A percentile compares a stretch with the other conserved stretches of the same genome.
phyloP scores from a whole-genome alignment of 2,329 filamentous ascomycete genomes.

The Macroventuria anomochaeta region DNA sequence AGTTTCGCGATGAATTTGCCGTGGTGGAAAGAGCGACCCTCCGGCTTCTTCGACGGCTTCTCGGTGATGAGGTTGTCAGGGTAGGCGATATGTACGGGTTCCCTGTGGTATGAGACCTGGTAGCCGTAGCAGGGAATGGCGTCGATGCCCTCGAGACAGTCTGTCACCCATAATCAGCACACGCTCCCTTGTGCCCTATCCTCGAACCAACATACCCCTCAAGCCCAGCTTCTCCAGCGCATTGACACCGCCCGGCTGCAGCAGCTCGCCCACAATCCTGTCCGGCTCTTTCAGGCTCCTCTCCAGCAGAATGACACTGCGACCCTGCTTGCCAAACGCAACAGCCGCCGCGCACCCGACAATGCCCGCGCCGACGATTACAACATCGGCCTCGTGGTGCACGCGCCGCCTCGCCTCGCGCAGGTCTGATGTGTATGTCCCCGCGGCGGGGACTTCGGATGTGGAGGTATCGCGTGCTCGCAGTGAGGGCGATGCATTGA shows the following conservation, averaged over 20 bases:
- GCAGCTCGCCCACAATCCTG: conserved; percentile 91
- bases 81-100: conserved; percentile 79
- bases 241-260: conserved; percentile 89
- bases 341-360: conserved; percentile 87
- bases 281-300: conserved; percentile 89
- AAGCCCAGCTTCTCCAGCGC: conserved; percentile 83
- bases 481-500: conserved; percentile 19
- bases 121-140: conserved; percentile 83
- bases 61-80: conserved; percentile 62
- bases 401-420: conserved; percentile 56
- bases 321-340: conserved; percentile 84
- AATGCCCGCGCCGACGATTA: conserved; percentile 90
- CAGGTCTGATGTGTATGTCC: conserved; percentile 28
- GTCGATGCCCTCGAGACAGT: conserved; percentile 90
- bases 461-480: conserved; percentile 26
- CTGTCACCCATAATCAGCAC: conserved; percentile 37
- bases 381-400: conserved; percentile 76
- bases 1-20: conserved; percentile 88
- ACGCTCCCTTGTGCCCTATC: no score
- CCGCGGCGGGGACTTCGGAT: conserved; percentile 17
- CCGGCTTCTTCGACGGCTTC: conserved; percentile 55
- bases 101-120: conserved; percentile 81
- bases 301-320: conserved; percentile 90
- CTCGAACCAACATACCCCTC: conserved; percentile 42
- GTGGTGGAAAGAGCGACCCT: conserved; percentile 89